These are phyloP conservation scores for Blastobotrys petasosporus DNA, from an alignment of 1,139 yeast species.

Conservation along the genomic window DNA sequence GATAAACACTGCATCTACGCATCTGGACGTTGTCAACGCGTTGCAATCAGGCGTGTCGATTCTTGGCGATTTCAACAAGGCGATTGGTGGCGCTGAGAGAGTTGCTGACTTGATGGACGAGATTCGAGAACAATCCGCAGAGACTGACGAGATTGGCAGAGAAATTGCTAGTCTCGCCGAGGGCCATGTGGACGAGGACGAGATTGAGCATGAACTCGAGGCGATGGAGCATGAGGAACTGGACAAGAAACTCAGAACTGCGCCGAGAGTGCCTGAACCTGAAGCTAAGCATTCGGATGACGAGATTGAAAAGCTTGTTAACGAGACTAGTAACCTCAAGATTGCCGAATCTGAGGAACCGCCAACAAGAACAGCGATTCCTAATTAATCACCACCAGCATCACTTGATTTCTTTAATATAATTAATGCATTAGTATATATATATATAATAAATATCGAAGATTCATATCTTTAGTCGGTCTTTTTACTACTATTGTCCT, in stretches of 20 bases:
- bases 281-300: neutral
- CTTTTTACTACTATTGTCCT: slow-evolving; percentile 30
- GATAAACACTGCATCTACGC: slow-evolving; percentile 27
- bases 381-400: neutral
- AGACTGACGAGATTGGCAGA: slow-evolving; percentile 31
- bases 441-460: neutral
- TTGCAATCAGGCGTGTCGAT: slow-evolving; percentile 29
- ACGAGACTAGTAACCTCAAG: slow-evolving; percentile 5
- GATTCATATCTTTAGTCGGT: neutral
- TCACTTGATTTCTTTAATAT: neutral
- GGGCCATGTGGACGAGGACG: slow-evolving; percentile 26
- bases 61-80: slow-evolving; percentile 29
- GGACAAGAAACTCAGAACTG: slow-evolving; percentile 1
- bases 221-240: slow-evolving; percentile 18
- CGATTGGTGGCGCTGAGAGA: slow-evolving; percentile 33
- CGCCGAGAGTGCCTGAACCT: slow-evolving; percentile 7
- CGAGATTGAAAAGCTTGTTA: slow-evolving; percentile 5
- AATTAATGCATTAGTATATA: neutral
- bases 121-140: slow-evolving; percentile 30
- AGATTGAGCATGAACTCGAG: slow-evolving; percentile 29
- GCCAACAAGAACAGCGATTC: neutral
- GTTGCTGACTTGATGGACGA: slow-evolving; percentile 34
- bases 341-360: neutral
- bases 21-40: slow-evolving; percentile 27
- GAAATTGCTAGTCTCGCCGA: slow-evolving; percentile 26